phyloP scores from a whole-genome alignment of 768 basidiomycete species.

The Lactarius quietus region DNA sequence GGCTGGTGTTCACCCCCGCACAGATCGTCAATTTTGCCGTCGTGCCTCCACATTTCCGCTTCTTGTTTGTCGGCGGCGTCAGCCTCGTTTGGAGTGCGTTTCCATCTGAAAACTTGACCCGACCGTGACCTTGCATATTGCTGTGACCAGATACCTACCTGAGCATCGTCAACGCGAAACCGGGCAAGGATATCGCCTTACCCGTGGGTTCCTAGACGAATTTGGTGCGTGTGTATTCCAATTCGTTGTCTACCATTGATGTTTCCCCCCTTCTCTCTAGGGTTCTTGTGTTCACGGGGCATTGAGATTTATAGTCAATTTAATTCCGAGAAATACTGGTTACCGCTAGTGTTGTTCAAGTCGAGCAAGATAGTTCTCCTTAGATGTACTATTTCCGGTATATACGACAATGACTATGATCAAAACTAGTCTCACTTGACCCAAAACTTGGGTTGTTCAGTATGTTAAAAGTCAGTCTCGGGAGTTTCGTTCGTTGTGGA shows the following conservation, averaged over 20 bases:
- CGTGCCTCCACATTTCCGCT: constrained; percentile 73
- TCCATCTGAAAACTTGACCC: background rate
- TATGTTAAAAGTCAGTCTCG: too few species aligned
- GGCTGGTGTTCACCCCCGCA: constrained; percentile 72
- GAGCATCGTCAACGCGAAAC: constrained; percentile 12
- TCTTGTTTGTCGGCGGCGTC: constrained; percentile 70
- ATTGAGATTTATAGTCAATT: too few species aligned
- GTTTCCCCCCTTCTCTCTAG: background rate
- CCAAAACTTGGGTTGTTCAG: too few species aligned
- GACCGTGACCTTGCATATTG: background rate
- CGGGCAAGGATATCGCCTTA: background rate
- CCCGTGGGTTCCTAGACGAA: background rate
- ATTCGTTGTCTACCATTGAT: background rate
- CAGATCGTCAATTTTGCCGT: constrained; percentile 77
- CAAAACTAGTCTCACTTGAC: too few species aligned
- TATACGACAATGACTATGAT: too few species aligned
- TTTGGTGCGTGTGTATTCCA: background rate
- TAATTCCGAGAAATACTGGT: too few species aligned
- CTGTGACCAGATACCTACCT: constrained; percentile 20
- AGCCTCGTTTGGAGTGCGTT: constrained; percentile 80
- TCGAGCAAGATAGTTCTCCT: too few species aligned
- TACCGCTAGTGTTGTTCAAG: too few species aligned
- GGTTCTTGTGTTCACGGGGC: background rate
- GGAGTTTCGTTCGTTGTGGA: too few species aligned
- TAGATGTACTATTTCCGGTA: too few species aligned